Base-by-base conservation (phyloP, 2,329 filamentous ascomycete genomes). In the Botryosphaeria dothidea region DNA sequence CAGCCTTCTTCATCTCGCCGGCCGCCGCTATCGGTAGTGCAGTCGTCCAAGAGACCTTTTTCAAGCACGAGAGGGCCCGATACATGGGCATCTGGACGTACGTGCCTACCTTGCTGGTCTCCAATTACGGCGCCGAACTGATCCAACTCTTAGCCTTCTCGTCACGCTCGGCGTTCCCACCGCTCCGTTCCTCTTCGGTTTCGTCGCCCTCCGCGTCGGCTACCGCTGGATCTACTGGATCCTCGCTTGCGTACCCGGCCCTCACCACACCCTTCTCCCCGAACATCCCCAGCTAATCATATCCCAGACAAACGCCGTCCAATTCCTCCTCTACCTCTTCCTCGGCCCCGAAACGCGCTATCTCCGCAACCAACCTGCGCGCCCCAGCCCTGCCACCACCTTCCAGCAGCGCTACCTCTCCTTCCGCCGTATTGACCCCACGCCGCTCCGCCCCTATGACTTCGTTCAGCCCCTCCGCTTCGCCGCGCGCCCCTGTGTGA, bases 221-320 rank as follows among this genome's bases (percentile, higher is more conserved):
- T 88, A 84, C 64, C 78, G 82, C n/a, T 88, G 85, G 85, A 86
- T 87, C 25, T 88, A 85, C 72, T 87, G 82, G 80, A 80, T 83
- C 21, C 73, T 87, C 19, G 83, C 84, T 1, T 87, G 87, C 48
- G 80, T 63, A 34, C 11, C 13, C n/a, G 13, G 43, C 27, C 8
- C 2, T 17, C 15, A 11, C 7, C 13, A 13, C 15, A 13, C 19
- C 13, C 1, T 3, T 8, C n/a, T 17, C 25, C 17, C 11, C 17
- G 3, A 29, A 38, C 43, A 68, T 45, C n/a, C 56, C 54, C 3
- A 27, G 48, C 45, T 68, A 36, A 65, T 8, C 2, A 6, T 7
- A 2, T 2, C 2, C n/a, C 41, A 85, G 82, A 82, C 81, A 69
- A 88, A 88, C 66, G 84, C 79, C 57, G 80, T 80, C 5, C 85